Conservation (phyloP, 2,329 filamentous ascomycete genomes). For the Aureobasidium sp. region DNA sequence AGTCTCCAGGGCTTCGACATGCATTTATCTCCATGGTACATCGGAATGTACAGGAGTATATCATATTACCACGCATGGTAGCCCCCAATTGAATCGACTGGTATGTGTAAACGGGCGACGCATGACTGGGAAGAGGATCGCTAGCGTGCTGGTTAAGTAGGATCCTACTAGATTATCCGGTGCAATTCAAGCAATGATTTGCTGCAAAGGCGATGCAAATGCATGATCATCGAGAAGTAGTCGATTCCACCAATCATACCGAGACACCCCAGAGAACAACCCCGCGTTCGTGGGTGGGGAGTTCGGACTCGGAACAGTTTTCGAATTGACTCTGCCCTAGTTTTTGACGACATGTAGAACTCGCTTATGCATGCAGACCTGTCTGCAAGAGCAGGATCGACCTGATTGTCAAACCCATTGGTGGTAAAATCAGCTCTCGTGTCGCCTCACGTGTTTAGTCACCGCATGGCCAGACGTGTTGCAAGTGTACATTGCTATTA, state of each 20-base stretch:
- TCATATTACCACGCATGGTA: not conserved
- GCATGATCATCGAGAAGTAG: conserved; percentile 1
- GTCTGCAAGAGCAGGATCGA: not conserved
- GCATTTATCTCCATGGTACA: conserved; percentile 6
- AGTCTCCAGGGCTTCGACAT: not conserved
- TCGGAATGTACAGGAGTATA: not conserved
- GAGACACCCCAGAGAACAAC: not conserved
- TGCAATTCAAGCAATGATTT: conserved; percentile 4
- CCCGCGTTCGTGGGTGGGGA: conserved; percentile 5
- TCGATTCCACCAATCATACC: conserved; percentile 13
- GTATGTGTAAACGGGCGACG: not conserved
- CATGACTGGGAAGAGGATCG: not conserved
- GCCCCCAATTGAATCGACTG: not conserved
- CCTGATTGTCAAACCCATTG: not conserved
- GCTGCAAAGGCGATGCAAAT: not conserved
- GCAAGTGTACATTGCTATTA: not conserved
- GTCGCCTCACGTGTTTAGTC: not conserved
- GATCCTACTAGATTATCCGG: not conserved
- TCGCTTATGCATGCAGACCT: conserved; percentile 1
- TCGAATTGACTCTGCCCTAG: not conserved
- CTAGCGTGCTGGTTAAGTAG: not conserved
- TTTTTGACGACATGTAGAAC: not conserved
- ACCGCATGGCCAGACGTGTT: not conserved
- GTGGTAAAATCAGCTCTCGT: conserved; percentile 3
- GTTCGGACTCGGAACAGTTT: not conserved